These are phyloP conservation scores for Sistotremastrum niveocremeum DNA, from an alignment of 768 basidiomycete species.

Conservation along the genomic window DNA sequence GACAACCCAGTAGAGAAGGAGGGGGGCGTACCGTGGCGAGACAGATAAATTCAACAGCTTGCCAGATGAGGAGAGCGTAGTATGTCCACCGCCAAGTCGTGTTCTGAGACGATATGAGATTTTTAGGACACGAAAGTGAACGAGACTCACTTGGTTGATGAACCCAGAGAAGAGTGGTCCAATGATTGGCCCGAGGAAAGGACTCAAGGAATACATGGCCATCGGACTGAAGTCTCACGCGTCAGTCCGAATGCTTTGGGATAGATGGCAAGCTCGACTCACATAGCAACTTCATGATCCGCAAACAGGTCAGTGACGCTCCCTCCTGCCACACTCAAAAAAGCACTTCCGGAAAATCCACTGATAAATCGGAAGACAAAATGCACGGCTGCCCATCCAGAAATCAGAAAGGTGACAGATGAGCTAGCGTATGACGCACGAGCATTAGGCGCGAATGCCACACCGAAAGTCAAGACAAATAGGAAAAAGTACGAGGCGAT, in stretches of 20 bases:
- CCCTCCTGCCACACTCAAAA: slow-evolving; percentile 50
- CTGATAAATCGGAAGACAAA: slow-evolving; percentile 48
- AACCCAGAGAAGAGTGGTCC: slow-evolving; percentile 55
- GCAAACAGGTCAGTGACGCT: slow-evolving; percentile 44
- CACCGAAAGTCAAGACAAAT: slow-evolving; percentile 52
- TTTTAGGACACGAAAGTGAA: slow-evolving; percentile 1
- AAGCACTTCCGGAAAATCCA: slow-evolving; percentile 42
- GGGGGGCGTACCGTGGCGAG: slow-evolving; percentile 33
- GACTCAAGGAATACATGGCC: slow-evolving; percentile 38
- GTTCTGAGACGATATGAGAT: slow-evolving; percentile 22
- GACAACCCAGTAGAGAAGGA: neutral
- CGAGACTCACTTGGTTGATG: slow-evolving; percentile 45
- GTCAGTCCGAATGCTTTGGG: neutral
- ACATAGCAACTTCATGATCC: slow-evolving; percentile 47
- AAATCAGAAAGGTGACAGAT: slow-evolving; percentile 1
- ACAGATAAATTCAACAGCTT: slow-evolving; percentile 34
- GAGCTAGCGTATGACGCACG: slow-evolving; percentile 23
- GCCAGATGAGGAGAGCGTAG: slow-evolving; percentile 58
- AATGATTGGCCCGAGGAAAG: slow-evolving; percentile 45
- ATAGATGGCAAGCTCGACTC: slow-evolving; percentile 11
- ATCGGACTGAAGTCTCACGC: slow-evolving; percentile 29
- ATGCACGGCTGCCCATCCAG: slow-evolving; percentile 31
- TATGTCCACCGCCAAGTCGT: slow-evolving; percentile 69
- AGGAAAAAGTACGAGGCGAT: slow-evolving; percentile 44
- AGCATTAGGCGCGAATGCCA: slow-evolving; percentile 59